Conservation (phyloP, 1,284 basidiomycete species). For the Naganishia sp. region DNA sequence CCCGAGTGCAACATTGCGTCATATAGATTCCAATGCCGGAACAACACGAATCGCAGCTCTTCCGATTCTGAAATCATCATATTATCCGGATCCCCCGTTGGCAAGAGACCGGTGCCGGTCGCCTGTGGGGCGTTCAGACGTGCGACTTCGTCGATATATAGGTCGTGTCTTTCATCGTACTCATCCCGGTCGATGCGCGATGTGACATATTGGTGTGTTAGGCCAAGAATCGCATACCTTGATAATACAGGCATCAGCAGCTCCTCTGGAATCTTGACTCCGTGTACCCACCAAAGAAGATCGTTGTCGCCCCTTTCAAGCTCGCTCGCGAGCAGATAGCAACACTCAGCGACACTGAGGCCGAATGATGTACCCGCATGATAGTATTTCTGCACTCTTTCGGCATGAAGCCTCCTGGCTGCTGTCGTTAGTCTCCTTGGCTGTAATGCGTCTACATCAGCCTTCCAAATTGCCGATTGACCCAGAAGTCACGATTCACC, state of each 20-base stretch:
- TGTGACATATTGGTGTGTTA: slow-evolving; percentile 89
- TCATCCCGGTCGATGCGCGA: slow-evolving; percentile 80
- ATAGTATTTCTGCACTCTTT: slow-evolving; percentile 78
- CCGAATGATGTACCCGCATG: slow-evolving; percentile 80
- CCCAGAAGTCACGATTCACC: neutral
- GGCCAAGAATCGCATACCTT: slow-evolving; percentile 80
- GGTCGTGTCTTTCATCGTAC: slow-evolving; percentile 77
- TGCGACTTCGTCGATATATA: slow-evolving; percentile 85
- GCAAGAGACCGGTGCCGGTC: slow-evolving; percentile 31
- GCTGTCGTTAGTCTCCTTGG: slow-evolving; percentile 65
- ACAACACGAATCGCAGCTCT: slow-evolving; percentile 89
- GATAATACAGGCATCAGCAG: slow-evolving; percentile 5
- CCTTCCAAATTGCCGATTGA: neutral
- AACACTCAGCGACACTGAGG: slow-evolving; percentile 82
- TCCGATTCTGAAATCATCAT: slow-evolving; percentile 74
- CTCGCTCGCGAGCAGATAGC: slow-evolving; percentile 85
- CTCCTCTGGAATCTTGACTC: neutral
- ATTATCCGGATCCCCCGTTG: slow-evolving; percentile 63
- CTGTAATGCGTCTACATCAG: slow-evolving; percentile 35
- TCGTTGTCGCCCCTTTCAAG: slow-evolving; percentile 91
- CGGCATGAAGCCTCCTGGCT: slow-evolving; percentile 65
- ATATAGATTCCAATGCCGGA: slow-evolving; percentile 96
- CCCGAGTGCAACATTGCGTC: slow-evolving; percentile 97
- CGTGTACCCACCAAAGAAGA: slow-evolving; percentile 71
- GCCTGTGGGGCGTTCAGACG: slow-evolving; percentile 78